These are phyloP conservation scores for Mimosa pudica DNA, from an alignment of 306 rosid genomes.

Conservation along the genomic window DNA sequence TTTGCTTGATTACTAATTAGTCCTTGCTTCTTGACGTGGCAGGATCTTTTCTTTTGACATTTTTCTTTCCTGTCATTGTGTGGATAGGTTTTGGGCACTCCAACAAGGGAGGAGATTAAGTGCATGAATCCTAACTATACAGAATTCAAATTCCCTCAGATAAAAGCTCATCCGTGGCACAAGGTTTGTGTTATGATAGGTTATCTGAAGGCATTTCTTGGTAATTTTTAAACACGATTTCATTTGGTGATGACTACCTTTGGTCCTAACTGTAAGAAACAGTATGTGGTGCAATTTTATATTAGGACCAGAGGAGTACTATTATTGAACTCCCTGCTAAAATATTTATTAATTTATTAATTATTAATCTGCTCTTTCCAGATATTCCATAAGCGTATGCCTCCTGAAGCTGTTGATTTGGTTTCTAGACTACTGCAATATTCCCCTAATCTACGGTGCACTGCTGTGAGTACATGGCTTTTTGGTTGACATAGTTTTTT, in stretches of 20 bases:
- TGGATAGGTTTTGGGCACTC: constrained; percentile 82
- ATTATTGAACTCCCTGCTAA: background rate
- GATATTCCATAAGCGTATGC: constrained; percentile 95
- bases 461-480: constrained; percentile 61
- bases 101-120: constrained; percentile 92
- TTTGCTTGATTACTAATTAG: constrained; percentile 13
- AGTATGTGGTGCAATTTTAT: too few relatives aligned
- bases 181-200: constrained; percentile 52
- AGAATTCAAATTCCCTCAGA: constrained; percentile 91
- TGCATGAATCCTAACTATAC: constrained; percentile 96
- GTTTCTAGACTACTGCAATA: constrained; percentile 91
- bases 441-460: constrained; percentile 85
- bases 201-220: background rate
- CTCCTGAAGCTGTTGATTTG: constrained; percentile 93
- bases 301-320: background rate
- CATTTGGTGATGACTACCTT: background rate
- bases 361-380: constrained; percentile 30
- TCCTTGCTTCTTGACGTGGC: constrained; percentile 16
- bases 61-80: background rate
- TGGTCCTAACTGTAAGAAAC: too few relatives aligned
- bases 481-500: background rate
- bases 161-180: constrained; percentile 97
- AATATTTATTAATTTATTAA: constrained; percentile 1
- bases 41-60: constrained; percentile 3
- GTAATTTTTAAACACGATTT: background rate